phyloP scores from a whole-genome alignment of 768 basidiomycete species.

The Termitomyces sp. region DNA sequence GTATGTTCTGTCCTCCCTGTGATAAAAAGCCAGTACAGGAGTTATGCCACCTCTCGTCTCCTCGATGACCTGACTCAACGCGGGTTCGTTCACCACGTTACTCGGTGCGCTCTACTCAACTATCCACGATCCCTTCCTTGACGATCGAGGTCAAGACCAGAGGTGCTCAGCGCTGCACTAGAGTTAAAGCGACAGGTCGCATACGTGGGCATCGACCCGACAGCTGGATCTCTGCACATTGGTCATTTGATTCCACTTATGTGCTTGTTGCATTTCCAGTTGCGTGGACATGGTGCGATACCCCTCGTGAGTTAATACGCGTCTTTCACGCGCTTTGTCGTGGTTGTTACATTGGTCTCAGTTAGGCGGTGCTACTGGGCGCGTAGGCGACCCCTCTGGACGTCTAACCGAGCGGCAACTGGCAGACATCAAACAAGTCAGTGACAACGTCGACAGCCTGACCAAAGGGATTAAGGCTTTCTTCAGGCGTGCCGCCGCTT shows the following conservation, averaged over 20 bases:
- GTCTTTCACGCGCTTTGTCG: neutral
- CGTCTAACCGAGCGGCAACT: slow-evolving; percentile 74
- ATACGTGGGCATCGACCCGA: slow-evolving; percentile 92
- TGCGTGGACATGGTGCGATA: slow-evolving; percentile 78
- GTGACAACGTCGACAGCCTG: slow-evolving; percentile 61
- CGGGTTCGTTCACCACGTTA: slow-evolving; percentile 44
- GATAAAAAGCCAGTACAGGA: neutral
- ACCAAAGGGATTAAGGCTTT: slow-evolving; percentile 63
- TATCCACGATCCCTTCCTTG: neutral
- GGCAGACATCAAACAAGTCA: slow-evolving; percentile 52
- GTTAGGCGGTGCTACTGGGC: slow-evolving; percentile 95
- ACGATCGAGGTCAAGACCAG: slow-evolving; percentile 26
- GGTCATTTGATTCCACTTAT: slow-evolving; percentile 91
- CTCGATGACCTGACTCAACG: slow-evolving; percentile 38
- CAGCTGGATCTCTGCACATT: slow-evolving; percentile 83
- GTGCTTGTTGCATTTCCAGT: slow-evolving; percentile 80
- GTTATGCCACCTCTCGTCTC: slow-evolving; percentile 14
- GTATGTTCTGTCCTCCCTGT: neutral
- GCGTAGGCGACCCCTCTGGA: slow-evolving; percentile 96
- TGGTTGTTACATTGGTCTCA: slow-evolving; percentile 24
- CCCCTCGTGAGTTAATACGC: slow-evolving; percentile 61
- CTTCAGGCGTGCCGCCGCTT: slow-evolving; percentile 58
- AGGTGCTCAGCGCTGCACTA: slow-evolving; percentile 33
- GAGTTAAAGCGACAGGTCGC: slow-evolving; percentile 41
- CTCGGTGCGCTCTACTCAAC: slow-evolving; percentile 24